Base-by-base conservation (phyloP, 306 rosid species). In the Pyrus bretschneideri region DNA sequence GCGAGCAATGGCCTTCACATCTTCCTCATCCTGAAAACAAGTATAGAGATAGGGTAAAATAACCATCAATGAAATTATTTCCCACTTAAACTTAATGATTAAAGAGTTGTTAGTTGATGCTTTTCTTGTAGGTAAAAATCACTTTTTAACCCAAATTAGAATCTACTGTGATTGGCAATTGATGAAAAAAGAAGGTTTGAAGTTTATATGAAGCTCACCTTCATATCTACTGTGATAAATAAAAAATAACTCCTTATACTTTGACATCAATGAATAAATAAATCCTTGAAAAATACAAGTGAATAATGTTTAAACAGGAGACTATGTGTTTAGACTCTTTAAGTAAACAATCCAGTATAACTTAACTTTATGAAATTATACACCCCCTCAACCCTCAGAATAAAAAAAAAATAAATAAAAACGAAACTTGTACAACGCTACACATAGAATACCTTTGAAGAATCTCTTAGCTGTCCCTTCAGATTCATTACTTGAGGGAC, bases 1-100 rank as follows among this genome's bases (percentile, higher is more conserved):
- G 80, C 98, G 91, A 76, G 96, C 97, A 88, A 96, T 91, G 11
- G 99, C 98, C 94, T 96, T 96, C 84, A 91, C 98, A 76, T 96
- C 99, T 86, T 96, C 99, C 84, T 96, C 99, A 72, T 92, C 99
- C 99, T 96, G 74, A 78, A 85, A 85, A 67, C 23, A 81, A 75
- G 80, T 45, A 81, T 33, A 54, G 76, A 75, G 31, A 70, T 70
- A 38, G 58, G 30, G 62, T 31, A 54, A n/a, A 67, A 13, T 35
- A 79, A 45, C 10, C 75, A 38, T 42, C 61, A 29, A 66, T 31
- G 29, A 30, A 44, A 61, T 1, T 51, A 58, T 58, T 58, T 51
- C 3, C 3, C 76, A 70, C 69, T 42, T 27, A 69, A 57, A 52
- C 71, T 49, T 19, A 62, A 63, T 30, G 27, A 66, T 13, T 11